Conservation (phyloP, 148 eudicot species). For the Rhododendron ferrugineum region DNA sequence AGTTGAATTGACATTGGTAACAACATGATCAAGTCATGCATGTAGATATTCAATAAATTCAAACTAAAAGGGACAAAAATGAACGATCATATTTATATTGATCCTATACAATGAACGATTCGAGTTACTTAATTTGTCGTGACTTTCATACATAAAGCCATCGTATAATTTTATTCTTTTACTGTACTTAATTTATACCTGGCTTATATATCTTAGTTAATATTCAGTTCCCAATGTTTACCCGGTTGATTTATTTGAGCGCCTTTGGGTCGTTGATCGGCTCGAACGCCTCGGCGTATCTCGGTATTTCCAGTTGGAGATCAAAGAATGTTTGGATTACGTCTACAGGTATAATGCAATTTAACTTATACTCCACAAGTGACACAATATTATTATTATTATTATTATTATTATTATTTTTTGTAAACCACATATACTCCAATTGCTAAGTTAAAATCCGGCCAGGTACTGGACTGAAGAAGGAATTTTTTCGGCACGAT, state of each 20-base stretch:
- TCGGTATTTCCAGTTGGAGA: slow-evolving; percentile 39
- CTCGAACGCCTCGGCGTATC: slow-evolving; percentile 68
- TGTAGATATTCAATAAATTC: no score
- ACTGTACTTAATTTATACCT: neutral
- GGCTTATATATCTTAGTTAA: neutral
- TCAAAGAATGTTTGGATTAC: slow-evolving; percentile 40
- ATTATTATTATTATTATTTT: no score
- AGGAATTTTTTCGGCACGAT: slow-evolving; percentile 78
- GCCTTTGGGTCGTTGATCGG: slow-evolving; percentile 55
- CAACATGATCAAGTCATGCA: no score
- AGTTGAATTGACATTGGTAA: no score
- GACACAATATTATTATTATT: neutral
- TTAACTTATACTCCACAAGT: neutral
- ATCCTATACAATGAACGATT: neutral
- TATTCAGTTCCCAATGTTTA: slow-evolving; percentile 48
- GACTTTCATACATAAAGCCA: neutral
- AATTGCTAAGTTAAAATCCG: slow-evolving; percentile 7
- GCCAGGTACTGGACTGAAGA: slow-evolving; percentile 68
- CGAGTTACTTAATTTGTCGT: neutral
- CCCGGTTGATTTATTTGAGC: slow-evolving; percentile 65
- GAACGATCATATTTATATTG: no score
- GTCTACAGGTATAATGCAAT: slow-evolving; percentile 31
- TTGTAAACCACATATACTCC: neutral
- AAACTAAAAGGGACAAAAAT: no score
- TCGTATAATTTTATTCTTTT: neutral